Percentiles rank a stretch among this genome's conserved stretches.
Evolutionary conservation across 208 protist species (phyloP).

Genomic region (Crithidia expoeki): DNA sequence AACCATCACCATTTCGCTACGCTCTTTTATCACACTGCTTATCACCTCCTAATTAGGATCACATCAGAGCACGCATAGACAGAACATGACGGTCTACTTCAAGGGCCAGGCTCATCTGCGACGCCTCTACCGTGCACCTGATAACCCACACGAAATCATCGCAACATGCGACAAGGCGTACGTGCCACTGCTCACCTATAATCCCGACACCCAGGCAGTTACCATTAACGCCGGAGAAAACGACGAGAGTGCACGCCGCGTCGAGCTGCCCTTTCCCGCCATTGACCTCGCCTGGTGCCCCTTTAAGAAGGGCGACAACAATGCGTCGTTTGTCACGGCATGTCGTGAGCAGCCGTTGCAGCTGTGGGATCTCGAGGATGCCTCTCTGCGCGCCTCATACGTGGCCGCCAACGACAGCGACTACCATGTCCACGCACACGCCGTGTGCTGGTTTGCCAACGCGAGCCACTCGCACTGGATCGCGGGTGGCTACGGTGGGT

Average conservation of each 20-base stretch:
- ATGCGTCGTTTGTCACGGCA: conserved; percentile 64
- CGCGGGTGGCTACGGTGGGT: conserved; percentile 74
- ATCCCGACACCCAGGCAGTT: not conserved
- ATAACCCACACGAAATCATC: conserved; percentile 49
- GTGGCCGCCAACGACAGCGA: conserved; percentile 60
- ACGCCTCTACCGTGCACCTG: conserved; percentile 61
- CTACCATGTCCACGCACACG: conserved; percentile 49
- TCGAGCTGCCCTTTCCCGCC: conserved; percentile 68
- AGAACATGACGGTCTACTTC: not conserved
- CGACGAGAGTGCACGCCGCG: conserved; percentile 32
- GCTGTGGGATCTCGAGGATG: conserved; percentile 78
- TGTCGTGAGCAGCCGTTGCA: conserved; percentile 69
- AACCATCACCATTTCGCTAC: too few species aligned
- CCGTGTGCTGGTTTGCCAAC: conserved; percentile 46
- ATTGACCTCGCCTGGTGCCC: conserved; percentile 80
- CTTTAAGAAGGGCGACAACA: conserved; percentile 52
- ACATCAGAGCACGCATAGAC: too few species aligned
- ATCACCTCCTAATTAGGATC: too few species aligned
- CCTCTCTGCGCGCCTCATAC: conserved; percentile 68
- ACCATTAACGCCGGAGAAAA: not conserved
- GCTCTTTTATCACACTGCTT: too few species aligned
- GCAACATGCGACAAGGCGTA: conserved; percentile 45
- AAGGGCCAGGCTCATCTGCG: conserved; percentile 41
- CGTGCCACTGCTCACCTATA: conserved; percentile 23
- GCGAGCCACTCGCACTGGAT: conserved; percentile 29